A percentile compares a stretch with the other conserved stretches of the same genome.
Evolutionary conservation across 257 asterid species (phyloP).

Genomic region (Solanum neorickii): DNA sequence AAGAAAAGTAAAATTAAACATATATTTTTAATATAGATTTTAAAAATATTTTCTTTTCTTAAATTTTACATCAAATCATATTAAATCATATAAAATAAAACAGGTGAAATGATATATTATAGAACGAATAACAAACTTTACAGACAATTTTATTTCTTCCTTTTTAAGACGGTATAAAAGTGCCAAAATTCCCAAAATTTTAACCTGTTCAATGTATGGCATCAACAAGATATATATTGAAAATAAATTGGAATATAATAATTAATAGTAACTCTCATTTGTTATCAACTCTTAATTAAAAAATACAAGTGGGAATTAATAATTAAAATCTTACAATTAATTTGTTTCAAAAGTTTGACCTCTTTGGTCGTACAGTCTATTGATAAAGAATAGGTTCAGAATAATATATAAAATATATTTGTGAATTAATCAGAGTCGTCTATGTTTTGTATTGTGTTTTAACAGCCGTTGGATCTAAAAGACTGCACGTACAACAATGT

Average conservation of each 20-base stretch:
- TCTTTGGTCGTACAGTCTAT: neutral
- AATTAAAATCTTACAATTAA: neutral
- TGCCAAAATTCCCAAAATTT: neutral
- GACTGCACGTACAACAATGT: neutral
- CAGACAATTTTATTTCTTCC: neutral
- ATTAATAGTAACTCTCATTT: neutral
- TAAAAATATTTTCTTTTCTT: no score
- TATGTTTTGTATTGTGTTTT: neutral
- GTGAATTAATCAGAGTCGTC: neutral
- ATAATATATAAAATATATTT: neutral
- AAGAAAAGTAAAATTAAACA: no score
- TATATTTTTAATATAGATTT: no score
- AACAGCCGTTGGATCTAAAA: neutral
- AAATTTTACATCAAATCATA: no score
- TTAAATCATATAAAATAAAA: no score
- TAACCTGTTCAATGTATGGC: neutral
- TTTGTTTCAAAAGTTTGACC: neutral
- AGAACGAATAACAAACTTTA: neutral
- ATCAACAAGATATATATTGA: neutral
- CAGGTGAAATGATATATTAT: no score
- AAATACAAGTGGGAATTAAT: neutral
- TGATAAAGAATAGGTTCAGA: neutral
- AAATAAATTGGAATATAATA: neutral
- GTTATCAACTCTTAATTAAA: neutral
- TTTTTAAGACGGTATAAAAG: neutral